A percentile compares a stretch with the other conserved stretches of the same genome.
phyloP scores from a whole-genome alignment of 306 rosid species.

The Luffa aegyptiaca region DNA sequence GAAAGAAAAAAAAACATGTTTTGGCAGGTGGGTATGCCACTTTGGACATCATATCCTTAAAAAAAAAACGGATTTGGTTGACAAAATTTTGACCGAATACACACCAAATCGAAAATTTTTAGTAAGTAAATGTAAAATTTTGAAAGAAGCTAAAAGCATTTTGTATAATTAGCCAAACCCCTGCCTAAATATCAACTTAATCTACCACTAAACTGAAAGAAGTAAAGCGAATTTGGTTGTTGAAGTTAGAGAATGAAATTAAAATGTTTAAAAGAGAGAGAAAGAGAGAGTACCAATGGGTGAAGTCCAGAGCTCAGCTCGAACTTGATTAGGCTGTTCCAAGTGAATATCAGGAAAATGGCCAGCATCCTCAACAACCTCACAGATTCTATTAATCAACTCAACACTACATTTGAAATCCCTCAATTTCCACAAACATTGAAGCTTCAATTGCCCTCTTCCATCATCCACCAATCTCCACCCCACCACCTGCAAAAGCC shows the following conservation, averaged over 20 bases:
- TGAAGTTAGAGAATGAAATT: not conserved
- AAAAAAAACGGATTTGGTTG: too few relatives aligned
- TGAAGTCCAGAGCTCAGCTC: conserved; percentile 75
- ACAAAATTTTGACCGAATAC: too few relatives aligned
- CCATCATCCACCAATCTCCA: conserved; percentile 73
- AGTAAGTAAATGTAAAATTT: too few relatives aligned
- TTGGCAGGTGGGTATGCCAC: too few relatives aligned
- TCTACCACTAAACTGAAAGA: too few relatives aligned
- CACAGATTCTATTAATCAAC: conserved; percentile 56
- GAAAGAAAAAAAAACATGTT: too few relatives aligned
- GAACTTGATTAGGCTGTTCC: conserved; percentile 74
- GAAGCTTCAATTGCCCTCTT: conserved; percentile 41
- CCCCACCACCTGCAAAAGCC: conserved; percentile 51
- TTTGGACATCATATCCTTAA: too few relatives aligned
- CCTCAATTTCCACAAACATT: conserved; percentile 86
- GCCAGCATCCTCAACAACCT: conserved; percentile 44
- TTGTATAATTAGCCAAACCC: too few relatives aligned
- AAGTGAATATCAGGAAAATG: conserved; percentile 76
- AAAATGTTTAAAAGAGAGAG: not conserved
- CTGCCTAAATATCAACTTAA: too few relatives aligned
- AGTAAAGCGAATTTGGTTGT: too few relatives aligned
- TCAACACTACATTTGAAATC: conserved; percentile 67
- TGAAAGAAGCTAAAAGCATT: too few relatives aligned
- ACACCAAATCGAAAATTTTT: too few relatives aligned
- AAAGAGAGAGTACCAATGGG: conserved; percentile 40